Base-by-base conservation (phyloP, 1,139 yeast species). In the Keqinozyma sinolaborantium region DNA sequence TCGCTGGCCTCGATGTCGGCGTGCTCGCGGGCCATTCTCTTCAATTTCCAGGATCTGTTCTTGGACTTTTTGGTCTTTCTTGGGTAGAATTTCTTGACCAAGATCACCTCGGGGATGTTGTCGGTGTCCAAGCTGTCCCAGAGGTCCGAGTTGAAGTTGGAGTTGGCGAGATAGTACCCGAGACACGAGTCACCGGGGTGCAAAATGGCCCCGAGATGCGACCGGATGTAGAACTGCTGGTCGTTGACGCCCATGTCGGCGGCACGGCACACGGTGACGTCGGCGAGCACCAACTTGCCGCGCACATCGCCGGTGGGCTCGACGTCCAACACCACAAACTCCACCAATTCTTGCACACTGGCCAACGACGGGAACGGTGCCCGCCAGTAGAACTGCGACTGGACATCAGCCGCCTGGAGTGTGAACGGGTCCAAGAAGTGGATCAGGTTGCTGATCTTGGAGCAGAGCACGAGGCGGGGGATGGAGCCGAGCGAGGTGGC, bases 1-100 rank as follows among this genome's bases (percentile, higher is more conserved):
- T 76, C 81, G 45, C 76, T 70, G 34, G 95, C 95, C 34, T 83
- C 88, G 42, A 84, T 79, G 49, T 86, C 95, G 48, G 78, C 77
- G 60, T 90, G 95, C 64, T 92, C 97, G 57, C 73, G 83, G 28
- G 97, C 97, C 97, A 92, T 88, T 73, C 97, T 84, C 82, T 86
- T 87, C 64, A 92, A 79, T 67, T 85, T 90, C 97, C 97, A 92
- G 60, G 73, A 74, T 70, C 95, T 82, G 70, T 81, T 78, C 76
- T 82, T 83, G 40, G 77, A 61, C 64, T 82, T 83, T 67, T 76
- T 77, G 31, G 80, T 71, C 64, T 83, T 82, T 70, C 94, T 83
- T 33, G 83, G 73, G 67, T 88, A 92, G 57, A 79, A 77, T 58
- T 92, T 92, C 90, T 90, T 92, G 38, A 92, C 95, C 36, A 92